Base-by-base conservation (phyloP, 371 early-diverging fungal species). In the Apophysomyces variabilis region DNA sequence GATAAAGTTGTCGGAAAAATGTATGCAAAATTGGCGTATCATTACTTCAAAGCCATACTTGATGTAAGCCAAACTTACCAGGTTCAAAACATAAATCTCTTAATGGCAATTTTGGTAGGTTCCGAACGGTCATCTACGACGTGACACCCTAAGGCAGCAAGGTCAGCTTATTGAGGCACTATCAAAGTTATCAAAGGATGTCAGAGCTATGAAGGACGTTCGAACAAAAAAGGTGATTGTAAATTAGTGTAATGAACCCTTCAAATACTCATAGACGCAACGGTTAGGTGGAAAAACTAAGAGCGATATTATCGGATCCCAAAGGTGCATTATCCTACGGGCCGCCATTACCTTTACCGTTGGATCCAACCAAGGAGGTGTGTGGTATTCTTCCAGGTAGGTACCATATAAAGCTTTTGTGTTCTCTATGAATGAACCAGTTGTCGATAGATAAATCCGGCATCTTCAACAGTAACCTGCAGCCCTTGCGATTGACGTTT, bases 381-480 rank as follows among this genome's bases (percentile, higher is more conserved):
- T 90, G 88, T 0, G 96, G 97, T 0, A 87, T 97, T 26, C 80
- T 93, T 26, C 85, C 95, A 65, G 91, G 90, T 91, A 75, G 39
- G 72, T 60, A 3, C 16, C 59, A 46, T 26, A 38, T 26, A 57
- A 21, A 18, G n/a, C 5, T 21, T 50, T 18, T 9, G 7, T 18
- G 1, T 50, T 41, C 13, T 41, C 13, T 41, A 11, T 11, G 13
- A 50, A 18, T 14, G 5, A 18, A 18, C 9, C 36, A 7, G 11
- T 38, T 18, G 16, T 1, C 26, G 21, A 21, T 66, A 82, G 96
- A 95, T 38, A 89, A 92, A 75, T 90, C 94, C 0, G 77, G 84
- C 8, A 86, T 99, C 18, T 99, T 98, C 71, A 97, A 98, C 67
- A 94, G 94, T 72, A 93, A 88, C 58, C 77, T 98, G 66, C 84